Evolutionary conservation across 805 yeast genomes (phyloP), one percentile per base, ranked within the genome.

Genomic region (Yamadazyma endophytica): DNA sequence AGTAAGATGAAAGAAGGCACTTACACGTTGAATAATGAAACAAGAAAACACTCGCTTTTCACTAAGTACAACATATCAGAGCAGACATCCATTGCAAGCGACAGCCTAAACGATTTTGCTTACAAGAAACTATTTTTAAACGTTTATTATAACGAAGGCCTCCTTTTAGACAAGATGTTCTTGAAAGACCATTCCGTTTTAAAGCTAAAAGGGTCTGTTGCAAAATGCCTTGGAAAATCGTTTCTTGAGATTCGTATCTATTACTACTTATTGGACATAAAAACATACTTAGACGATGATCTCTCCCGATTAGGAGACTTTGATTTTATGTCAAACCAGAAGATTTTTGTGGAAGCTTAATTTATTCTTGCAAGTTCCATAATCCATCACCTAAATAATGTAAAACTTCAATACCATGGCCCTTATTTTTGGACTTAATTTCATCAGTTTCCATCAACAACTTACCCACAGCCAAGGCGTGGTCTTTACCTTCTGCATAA

Each of bases 401-500:
- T 37, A 82, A 61, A 50, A 88, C 64, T 50, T 88, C 96, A 35
- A 90, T 77, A 50, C 96, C 97, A 39, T 84, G 79, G 26, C 94
- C 96, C 58, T 89, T 89, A 56, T 89, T 89, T 24, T 75, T 68
- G 13, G 73, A 61, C 56, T 82, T 84, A 50, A 89, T 88, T 29
- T 89, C 96, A 46, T 84, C 90, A 2, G 95, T 82, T 46, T 88
- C 79, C 96, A 89, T 86, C 29, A 74, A 58, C 40, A 90, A 66
- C 46, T 79, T 78, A n/a, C 97, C 97, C 36, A 90, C 70, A 5
- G 97, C 97, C 58, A 90, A 63, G 0, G 97, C 95, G 48, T 73
- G 68, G 43, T 88, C 94, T 52, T 90, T 90, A 37, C 96, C 96
- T 60, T 89, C 96, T 29, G 97, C 96, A 52, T 79, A 82, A 16